Conservation (phyloP, 257 asterid genomes). For the Coffea canephora region DNA sequence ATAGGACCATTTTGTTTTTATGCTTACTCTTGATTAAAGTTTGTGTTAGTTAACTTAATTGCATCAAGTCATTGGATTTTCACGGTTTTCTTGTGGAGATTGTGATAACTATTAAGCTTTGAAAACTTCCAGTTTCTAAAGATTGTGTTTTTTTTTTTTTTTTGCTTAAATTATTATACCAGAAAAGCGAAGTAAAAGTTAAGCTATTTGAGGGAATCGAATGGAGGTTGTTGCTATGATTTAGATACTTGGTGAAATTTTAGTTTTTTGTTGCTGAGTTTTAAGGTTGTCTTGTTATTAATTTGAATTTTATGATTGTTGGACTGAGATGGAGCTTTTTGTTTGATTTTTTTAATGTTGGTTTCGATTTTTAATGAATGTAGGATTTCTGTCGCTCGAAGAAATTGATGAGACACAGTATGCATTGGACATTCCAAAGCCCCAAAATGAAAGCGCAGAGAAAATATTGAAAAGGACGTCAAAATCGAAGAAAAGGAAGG, state of each 20-base stretch:
- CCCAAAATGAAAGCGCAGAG: constrained; percentile 24
- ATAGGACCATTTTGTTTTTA: neutral
- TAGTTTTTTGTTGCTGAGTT: neutral
- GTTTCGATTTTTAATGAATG: constrained; percentile 13
- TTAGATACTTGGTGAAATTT: neutral
- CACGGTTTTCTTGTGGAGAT: neutral
- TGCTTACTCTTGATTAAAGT: neutral
- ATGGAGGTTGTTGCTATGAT: neutral
- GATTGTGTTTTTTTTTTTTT: neutral
- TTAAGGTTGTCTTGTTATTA: neutral
- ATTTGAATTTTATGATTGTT: neutral
- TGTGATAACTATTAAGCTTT: neutral
- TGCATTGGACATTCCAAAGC: constrained; percentile 53
- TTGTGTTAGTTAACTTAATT: neutral
- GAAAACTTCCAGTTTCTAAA: neutral
- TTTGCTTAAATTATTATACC: neutral
- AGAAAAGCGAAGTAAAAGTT: neutral
- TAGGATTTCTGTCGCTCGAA: constrained; percentile 85
- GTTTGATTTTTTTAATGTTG: neutral
- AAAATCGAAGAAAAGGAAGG: constrained; percentile 41
- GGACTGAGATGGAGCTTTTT: neutral
- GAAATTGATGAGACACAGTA: constrained; percentile 82
- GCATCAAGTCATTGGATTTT: neutral
- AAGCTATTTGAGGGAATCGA: neutral
- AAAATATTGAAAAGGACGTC: constrained; percentile 29